These are phyloP conservation scores for Fusarium setosum DNA, from an alignment of 2,329 filamentous ascomycete genomes.

Conservation along the genomic window DNA sequence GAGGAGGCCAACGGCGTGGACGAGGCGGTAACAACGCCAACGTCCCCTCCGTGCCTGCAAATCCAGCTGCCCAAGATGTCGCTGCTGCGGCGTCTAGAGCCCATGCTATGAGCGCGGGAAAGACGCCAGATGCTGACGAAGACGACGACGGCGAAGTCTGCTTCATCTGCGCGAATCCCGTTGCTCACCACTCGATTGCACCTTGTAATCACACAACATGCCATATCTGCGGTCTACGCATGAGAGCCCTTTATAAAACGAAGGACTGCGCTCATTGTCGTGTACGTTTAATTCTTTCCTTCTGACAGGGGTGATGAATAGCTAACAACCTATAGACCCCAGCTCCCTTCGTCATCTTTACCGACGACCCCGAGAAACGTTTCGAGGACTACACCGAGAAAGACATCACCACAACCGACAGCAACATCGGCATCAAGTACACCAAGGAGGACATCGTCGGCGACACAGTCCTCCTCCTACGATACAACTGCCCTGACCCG, in stretches of 20 bases:
- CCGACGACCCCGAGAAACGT: slow-evolving; percentile 82
- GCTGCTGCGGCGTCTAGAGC: slow-evolving; percentile 50
- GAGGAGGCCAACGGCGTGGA: slow-evolving; percentile 49
- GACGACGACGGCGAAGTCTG: slow-evolving; percentile 81
- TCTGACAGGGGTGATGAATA: not conserved
- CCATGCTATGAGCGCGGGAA: slow-evolving; percentile 45
- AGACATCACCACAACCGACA: slow-evolving; percentile 83
- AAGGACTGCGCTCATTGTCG: slow-evolving; percentile 97
- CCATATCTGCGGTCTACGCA: slow-evolving; percentile 91
- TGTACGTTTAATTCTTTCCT: slow-evolving; percentile 60
- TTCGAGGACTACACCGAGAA: slow-evolving; percentile 83
- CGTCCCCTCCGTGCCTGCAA: slow-evolving; percentile 30
- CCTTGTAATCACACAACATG: slow-evolving; percentile 98
- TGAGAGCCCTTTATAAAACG: slow-evolving; percentile 95
- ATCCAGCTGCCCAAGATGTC: slow-evolving; percentile 47
- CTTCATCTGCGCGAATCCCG: slow-evolving; percentile 95
- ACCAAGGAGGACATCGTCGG: slow-evolving; percentile 89
- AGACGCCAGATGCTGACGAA: slow-evolving; percentile 43
- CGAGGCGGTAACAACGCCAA: slow-evolving; percentile 42
- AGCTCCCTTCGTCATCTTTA: slow-evolving; percentile 90
- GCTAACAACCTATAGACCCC: slow-evolving; percentile 62
- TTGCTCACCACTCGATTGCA: slow-evolving; percentile 87
- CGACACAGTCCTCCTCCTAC: slow-evolving; percentile 86
- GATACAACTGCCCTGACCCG: slow-evolving; percentile 93
- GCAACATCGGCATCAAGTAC: slow-evolving; percentile 91